Evolutionary conservation across 768 basidiomycete genomes (phyloP), one percentile per base, ranked within the genome.

Genomic region (Trametes cinnabarina): DNA sequence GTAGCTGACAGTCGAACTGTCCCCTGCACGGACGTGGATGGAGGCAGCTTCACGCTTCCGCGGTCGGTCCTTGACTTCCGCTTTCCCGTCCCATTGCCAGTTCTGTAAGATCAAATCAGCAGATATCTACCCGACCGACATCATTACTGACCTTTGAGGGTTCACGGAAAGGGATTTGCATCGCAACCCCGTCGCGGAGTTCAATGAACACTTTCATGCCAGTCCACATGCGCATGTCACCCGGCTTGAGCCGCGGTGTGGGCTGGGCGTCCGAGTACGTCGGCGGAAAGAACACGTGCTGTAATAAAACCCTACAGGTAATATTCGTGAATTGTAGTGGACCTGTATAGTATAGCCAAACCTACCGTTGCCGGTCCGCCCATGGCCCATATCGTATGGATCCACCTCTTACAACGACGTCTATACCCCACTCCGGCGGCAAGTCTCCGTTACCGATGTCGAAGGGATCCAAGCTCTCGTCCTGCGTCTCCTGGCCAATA

Each of bases 401-500:
- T 0, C 92, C 95, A 17, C 86, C 85, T 57, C 83, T 76, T n/a
- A 98, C 76, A 17, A 87, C 80, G 17, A 98, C 64, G 66, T 98
- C 92, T 23, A 97, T 74, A 3, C 95, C 96, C 92, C 94, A 98
- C 68, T 98, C 92, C 6, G 96, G 96, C 20, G 90, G 79, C 40
- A 87, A 68, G 65, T 91, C 94, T 1, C 92, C 88, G 67, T 97
- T 97, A 2, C 92, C 94, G 48, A 94, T 78, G 61, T 93, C 87
- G 66, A 82, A 76, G 6, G 79, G 71, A 55, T 84, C 82, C 17
- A 72, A 60, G 50, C 71, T 72, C 54, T 68, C 64, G 9, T 69
- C 72, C 14, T 26, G 72, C 57, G 44, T 68, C 22, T 52, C 73
- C 66, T 46, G 66, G 2, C 60, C 60, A 2, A 22, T 48, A 4